These are phyloP conservation scores for Nakazawaea siamensis DNA, from an alignment of 805 yeast genomes.

Conservation along the genomic window DNA sequence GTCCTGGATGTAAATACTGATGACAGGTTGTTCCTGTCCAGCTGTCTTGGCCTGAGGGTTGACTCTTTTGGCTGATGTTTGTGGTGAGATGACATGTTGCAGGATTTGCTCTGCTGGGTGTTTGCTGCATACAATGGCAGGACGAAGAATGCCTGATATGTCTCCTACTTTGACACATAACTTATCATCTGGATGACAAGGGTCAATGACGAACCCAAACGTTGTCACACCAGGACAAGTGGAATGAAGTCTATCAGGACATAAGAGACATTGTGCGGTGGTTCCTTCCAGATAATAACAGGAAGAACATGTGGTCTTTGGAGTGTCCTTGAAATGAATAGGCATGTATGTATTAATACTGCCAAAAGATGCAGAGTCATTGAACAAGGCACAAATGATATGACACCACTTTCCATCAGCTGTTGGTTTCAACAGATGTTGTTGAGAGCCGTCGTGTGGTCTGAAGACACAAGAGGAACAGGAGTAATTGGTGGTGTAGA, in stretches of 20 bases:
- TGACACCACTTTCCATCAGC: conserved; percentile 71
- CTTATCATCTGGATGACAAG: conserved; percentile 17
- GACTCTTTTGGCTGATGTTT: conserved; percentile 24
- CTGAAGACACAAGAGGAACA: conserved; percentile 61
- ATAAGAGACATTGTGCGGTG: conserved; percentile 36
- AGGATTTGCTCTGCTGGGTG: conserved; percentile 21
- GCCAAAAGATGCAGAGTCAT: conserved; percentile 35
- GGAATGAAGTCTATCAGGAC: conserved; percentile 35
- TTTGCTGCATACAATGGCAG: conserved; percentile 33
- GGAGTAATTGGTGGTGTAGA: conserved; percentile 43
- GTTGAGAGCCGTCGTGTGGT: conserved; percentile 55
- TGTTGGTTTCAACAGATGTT: conserved; percentile 69
- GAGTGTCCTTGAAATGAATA: conserved; percentile 25
- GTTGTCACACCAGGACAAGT: conserved; percentile 41
- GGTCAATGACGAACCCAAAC: conserved; percentile 44
- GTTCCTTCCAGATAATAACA: conserved; percentile 44
- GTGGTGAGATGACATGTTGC: conserved; percentile 18
- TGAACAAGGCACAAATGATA: conserved; percentile 58
- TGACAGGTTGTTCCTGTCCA: conserved; percentile 26
- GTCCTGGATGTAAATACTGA: conserved; percentile 33
- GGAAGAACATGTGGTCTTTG: conserved; percentile 30
- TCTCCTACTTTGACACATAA: conserved; percentile 16
- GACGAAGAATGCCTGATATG: conserved; percentile 31
- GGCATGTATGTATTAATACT: conserved; percentile 37
- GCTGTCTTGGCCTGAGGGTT: conserved; percentile 15